Base-by-base conservation (phyloP, 75 land plant genomes). In the Sequoiadendron giganteum region DNA sequence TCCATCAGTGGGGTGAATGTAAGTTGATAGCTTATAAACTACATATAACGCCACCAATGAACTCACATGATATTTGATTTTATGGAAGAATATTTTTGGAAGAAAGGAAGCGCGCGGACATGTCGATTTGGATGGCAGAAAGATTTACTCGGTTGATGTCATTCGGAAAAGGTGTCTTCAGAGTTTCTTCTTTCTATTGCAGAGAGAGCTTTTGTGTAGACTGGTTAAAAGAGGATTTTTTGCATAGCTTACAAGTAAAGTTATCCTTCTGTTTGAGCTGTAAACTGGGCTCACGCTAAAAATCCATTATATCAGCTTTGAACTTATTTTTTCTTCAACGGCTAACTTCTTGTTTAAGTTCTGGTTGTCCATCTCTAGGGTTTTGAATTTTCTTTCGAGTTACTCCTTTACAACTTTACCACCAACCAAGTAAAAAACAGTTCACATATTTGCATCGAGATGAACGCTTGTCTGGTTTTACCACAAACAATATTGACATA, bases 181-280 rank as follows among this genome's bases (percentile, higher is more conserved):
- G 49, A 40, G n/a, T 21, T 76, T 65, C 25, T 75, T 75, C 75
- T 42, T 54, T 19, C 68, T 10, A 47, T 77, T 83, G 88, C 28
- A 42, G 73, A 47, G 84, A 86, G 42, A 19, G 70, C 58, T 85
- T 72, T 80, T 42, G 79, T 56, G 10, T 40, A 15, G 40, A 61
- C 61, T 86, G 45, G 77, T 48, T 73, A 19, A 55, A 25, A 84
- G 38, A 43, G 15, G 30, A 84, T 89, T 91, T 43, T 80, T 55
- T 28, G 86, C 85, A 91, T 54, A 95, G 94, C 39, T 94, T 93
- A 39, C 92, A 89, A 5, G 95, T 96, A 11, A 95, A 52, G 15
- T 95, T 94, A 87, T 96, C 96, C 86, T 94, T 96, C 25, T 92
- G 91, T 87, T 88, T 93, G 40, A 95, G 85, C 85, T 96, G 93